These are phyloP conservation scores for Chrysophaeum taylorii DNA, from an alignment of 352 stramenopile species.

Conservation along the genomic window DNA sequence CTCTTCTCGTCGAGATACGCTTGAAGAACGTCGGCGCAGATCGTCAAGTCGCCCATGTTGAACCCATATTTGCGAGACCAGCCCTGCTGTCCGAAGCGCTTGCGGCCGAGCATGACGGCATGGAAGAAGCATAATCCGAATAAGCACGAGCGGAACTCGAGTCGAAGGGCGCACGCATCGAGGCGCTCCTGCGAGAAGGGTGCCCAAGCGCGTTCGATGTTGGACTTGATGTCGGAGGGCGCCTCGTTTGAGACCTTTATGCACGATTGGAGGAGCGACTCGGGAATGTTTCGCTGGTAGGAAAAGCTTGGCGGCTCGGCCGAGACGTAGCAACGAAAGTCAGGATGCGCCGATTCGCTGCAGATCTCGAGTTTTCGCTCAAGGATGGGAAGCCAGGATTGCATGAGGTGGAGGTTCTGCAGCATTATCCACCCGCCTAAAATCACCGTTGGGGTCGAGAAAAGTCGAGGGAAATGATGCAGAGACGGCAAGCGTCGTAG, in stretches of 20 bases:
- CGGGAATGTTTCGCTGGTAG: slow-evolving; percentile 78
- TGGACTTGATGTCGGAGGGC: slow-evolving; percentile 74
- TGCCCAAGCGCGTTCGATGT: slow-evolving; percentile 76
- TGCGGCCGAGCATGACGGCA: slow-evolving; percentile 76
- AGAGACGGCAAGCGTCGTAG: too few relatives aligned
- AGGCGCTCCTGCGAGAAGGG: slow-evolving; percentile 79
- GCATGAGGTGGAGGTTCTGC: slow-evolving; percentile 83
- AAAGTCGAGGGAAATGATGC: too few relatives aligned
- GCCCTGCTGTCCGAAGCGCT: slow-evolving; percentile 82
- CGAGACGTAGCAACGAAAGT: slow-evolving; percentile 83
- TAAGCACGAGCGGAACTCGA: slow-evolving; percentile 71
- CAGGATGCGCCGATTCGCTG: slow-evolving; percentile 50
- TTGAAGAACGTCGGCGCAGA: slow-evolving; percentile 67
- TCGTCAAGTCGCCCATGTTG: slow-evolving; percentile 90
- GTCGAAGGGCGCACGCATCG: slow-evolving; percentile 63
- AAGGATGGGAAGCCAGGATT: slow-evolving; percentile 68
- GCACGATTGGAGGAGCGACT: slow-evolving; percentile 81
- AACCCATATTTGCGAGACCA: slow-evolving; percentile 92
- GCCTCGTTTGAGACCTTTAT: slow-evolving; percentile 92
- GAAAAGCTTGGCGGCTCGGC: slow-evolving; percentile 65
- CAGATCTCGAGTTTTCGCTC: slow-evolving; percentile 72
- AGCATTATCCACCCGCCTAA: slow-evolving; percentile 85
- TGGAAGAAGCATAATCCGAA: slow-evolving; percentile 88
- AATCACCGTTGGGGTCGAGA: too few relatives aligned
- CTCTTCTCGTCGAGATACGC: slow-evolving; percentile 83